Percentiles rank a stretch among this genome's conserved stretches.
Evolutionary conservation across 78 protist species (phyloP).

Genomic region (Ministeria vibrans): DNA sequence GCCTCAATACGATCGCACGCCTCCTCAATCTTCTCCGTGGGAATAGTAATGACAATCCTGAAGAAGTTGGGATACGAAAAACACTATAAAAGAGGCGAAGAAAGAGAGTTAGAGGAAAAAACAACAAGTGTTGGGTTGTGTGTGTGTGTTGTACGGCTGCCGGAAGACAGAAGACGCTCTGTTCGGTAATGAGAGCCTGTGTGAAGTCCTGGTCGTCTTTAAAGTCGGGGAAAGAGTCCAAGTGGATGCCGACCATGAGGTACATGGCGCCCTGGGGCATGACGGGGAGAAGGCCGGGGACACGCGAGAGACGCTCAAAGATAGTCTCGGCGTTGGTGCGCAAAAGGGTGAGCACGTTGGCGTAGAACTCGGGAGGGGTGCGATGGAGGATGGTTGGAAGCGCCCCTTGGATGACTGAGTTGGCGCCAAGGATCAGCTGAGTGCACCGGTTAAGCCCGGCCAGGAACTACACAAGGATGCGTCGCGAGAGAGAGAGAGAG

Average conservation of each 20-base stretch:
- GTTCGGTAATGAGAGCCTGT: slow-evolving; percentile 56
- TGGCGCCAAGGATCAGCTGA: slow-evolving; percentile 27
- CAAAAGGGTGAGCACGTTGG: not conserved
- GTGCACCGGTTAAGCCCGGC: not conserved
- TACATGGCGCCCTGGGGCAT: slow-evolving; percentile 86
- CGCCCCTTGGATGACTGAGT: slow-evolving; percentile 61
- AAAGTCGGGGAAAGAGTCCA: slow-evolving; percentile 36
- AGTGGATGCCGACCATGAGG: slow-evolving; percentile 73
- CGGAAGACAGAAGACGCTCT: slow-evolving; percentile 72
- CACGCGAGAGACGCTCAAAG: slow-evolving; percentile 26
- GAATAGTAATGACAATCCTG: slow-evolving; percentile 62
- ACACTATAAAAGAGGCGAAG: slow-evolving; percentile 7
- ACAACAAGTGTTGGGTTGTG: not conserved
- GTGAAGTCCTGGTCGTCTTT: slow-evolving; percentile 53
- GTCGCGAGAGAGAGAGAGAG: no score
- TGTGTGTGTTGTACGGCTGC: slow-evolving; percentile 21
- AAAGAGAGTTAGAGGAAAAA: not conserved
- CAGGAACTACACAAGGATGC: no score
- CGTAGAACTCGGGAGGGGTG: slow-evolving; percentile 28
- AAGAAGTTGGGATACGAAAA: slow-evolving; percentile 58
- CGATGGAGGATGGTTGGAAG: slow-evolving; percentile 53
- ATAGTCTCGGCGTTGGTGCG: not conserved
- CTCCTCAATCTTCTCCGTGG: not conserved
- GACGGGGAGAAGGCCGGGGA: slow-evolving; percentile 55
- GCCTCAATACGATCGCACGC: not conserved